Base-by-base conservation (phyloP, 2,329 filamentous ascomycete genomes). In the Elsinoe necatrix region DNA sequence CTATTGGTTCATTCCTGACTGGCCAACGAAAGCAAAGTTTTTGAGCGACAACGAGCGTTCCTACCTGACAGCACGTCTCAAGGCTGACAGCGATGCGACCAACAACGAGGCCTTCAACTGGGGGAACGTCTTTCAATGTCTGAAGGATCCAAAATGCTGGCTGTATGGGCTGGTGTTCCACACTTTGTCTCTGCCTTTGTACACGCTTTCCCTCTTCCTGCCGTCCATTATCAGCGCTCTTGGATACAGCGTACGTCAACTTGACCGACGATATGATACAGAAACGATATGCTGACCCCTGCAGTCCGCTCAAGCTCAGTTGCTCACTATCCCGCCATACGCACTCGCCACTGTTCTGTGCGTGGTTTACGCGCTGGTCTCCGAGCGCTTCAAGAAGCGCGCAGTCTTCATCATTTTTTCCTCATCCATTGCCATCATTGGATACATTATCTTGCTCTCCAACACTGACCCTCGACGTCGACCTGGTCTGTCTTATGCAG, bases 111-210 rank as follows among this genome's bases (percentile, higher is more conserved):
- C 72, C 0, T 90, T 91, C 64, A 79, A 72, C 2, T 91, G 87
- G 87, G 67, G 62, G 0, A 82, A 83, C 18, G 86, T 90, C 0
- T 57, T 69, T 21, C 73, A 80, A 16, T 86, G 86, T 0, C 67
- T 88, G 39, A 80, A 75, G 12, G 84, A 91, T 62, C 79, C 80
- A 1, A 88, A 84, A 65, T 83, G 83, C 64, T 88, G 82, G 83
- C 74, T 90, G 0, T 90, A 90, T 61, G 83, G 84, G 0, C 67
- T 87, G 0, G 80, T 78, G 0, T 89, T 87, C 63, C 85, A 89
- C 66, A 87, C 84, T 4, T 82, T 89, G 75, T 85, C 81, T 57
- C 68, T 90, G 75, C 73, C 73, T 4, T 70, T 76, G 1, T 70
- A 77, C 63, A 74, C 72, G 6, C 68, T 76, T 34, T 70, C 72